phyloP scores from a whole-genome alignment of 345 rosid species.

The Erysimum cheiranthoides region DNA sequence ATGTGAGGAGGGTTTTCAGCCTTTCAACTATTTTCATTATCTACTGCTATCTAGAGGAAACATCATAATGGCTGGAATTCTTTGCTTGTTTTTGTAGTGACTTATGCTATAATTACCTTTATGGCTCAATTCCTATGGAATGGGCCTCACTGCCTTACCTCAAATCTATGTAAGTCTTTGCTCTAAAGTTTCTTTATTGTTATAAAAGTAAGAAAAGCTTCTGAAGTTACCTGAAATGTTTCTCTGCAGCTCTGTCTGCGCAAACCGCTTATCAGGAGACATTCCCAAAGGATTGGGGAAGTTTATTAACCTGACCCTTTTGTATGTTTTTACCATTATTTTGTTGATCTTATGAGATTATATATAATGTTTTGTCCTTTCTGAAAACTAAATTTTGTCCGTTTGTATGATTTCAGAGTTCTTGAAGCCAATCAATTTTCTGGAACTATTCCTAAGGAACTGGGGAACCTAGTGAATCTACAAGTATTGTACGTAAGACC shows the following conservation, averaged over 20 bases:
- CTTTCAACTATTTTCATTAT: neutral
- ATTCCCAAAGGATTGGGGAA: slow-evolving; percentile 60
- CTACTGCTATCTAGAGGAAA: neutral
- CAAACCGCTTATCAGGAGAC: slow-evolving; percentile 61
- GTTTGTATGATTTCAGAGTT: slow-evolving; percentile 43
- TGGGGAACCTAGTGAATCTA: slow-evolving; percentile 56
- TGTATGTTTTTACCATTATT: neutral
- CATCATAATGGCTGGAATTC: neutral
- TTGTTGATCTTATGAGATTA: neutral
- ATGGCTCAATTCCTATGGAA: slow-evolving; percentile 62
- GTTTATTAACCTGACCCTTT: slow-evolving; percentile 49
- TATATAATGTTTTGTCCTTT: neutral
- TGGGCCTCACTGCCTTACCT: slow-evolving; percentile 57
- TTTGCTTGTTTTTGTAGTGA: slow-evolving; percentile 51
- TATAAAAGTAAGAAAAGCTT: neutral
- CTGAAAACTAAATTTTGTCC: neutral
- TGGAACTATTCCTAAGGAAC: slow-evolving; percentile 55
- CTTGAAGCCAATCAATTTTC: slow-evolving; percentile 61
- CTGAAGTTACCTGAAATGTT: slow-evolving; percentile 1
- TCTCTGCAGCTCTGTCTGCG: slow-evolving; percentile 53
- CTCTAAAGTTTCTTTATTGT: slow-evolving; percentile 5
- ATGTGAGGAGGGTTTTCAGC: slow-evolving; percentile 51
- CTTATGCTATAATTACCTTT: slow-evolving; percentile 58
- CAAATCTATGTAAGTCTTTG: slow-evolving; percentile 54
- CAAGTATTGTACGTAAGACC: slow-evolving; percentile 45